Base-by-base conservation (phyloP, 331 rosid genomes). In the Malus hybrid region DNA sequence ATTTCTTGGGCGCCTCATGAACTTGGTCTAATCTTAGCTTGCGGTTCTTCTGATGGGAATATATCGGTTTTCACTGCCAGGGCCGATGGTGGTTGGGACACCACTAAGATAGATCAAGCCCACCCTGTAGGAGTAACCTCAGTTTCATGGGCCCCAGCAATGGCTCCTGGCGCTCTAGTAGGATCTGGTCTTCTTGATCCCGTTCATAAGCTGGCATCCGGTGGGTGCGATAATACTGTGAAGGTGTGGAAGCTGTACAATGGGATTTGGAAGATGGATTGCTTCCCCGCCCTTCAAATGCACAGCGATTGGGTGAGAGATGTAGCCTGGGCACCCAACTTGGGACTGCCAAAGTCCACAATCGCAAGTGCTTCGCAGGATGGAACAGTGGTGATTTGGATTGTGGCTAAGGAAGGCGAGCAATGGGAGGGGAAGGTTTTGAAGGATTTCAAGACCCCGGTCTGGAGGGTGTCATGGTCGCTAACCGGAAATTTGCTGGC, bases 1-100 rank as follows among this genome's bases (percentile, higher is more conserved):
- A 74, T 85, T 80, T 82, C 79, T 69, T 85, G 88, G 88, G 88
- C 88, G 3, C 88, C 88, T 10, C 88, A 85, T 48, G 88, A 85
- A 67, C 84, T 85, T 10, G 88, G 86, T 61, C 88, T 85, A 13
- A 82, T 73, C 79, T 71, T 85, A 63, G 88, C 88, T 5, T 79
- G 84, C 67, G 88, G 88, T 64, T 85, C 88, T 59, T 85, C 88
- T 22, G 88, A 85, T 61, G 88, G 88, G 44, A 77, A 52, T 70
- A 85, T 85, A 15, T 85, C 88, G 2, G 83, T 85, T 55, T 73
- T 77, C 44, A 82, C 83, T 61, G 86, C 83, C 32, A 70, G 86
- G 74, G 46, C 86, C 1, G 88, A 85, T 74, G 88, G 88, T 69
- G 82, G 86, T 69, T 85, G 88, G 88, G 88, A 85, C 74, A 73